These are phyloP conservation scores for Rubroboletus satanas DNA, from an alignment of 768 basidiomycete genomes.

Conservation along the genomic window DNA sequence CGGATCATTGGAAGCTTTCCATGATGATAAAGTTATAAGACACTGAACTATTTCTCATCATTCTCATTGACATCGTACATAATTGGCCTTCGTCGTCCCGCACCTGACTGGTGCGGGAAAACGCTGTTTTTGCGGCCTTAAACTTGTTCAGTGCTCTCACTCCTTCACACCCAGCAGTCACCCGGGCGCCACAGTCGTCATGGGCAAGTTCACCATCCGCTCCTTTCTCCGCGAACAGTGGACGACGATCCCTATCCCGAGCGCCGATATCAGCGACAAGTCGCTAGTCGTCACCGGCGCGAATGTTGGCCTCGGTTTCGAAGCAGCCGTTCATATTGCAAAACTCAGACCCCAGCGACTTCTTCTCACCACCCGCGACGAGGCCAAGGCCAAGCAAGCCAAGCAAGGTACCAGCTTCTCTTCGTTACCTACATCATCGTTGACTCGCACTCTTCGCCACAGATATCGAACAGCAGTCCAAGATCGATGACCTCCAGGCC, in stretches of 20 bases:
- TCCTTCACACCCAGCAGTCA: not conserved
- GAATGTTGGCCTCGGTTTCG: constrained; percentile 31
- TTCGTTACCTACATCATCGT: not conserved
- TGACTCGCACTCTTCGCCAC: not conserved
- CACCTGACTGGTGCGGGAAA: not conserved
- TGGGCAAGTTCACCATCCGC: constrained; percentile 22
- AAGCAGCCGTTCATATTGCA: constrained; percentile 26
- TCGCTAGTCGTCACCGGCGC: constrained; percentile 24
- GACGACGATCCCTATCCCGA: constrained; percentile 23
- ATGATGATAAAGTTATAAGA: not conserved
- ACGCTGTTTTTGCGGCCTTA: not conserved
- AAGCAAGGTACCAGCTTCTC: constrained; percentile 14
- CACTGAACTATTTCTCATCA: not conserved
- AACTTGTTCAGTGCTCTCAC: not conserved
- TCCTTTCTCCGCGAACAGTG: constrained; percentile 28
- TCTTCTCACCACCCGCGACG: constrained; percentile 26
- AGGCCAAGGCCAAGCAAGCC: constrained; percentile 16
- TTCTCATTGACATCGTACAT: not conserved
- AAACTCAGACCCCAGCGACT: constrained; percentile 23
- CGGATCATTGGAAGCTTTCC: not conserved
- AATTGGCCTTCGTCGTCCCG: not conserved
- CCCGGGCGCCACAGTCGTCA: constrained; percentile 7
- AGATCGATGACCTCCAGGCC: constrained; percentile 14
- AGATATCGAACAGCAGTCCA: constrained; percentile 20
- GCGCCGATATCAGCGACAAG: constrained; percentile 20